Base-by-base conservation (phyloP, 2,329 filamentous ascomycete genomes). In the Phaeomoniella chlamydospora region DNA sequence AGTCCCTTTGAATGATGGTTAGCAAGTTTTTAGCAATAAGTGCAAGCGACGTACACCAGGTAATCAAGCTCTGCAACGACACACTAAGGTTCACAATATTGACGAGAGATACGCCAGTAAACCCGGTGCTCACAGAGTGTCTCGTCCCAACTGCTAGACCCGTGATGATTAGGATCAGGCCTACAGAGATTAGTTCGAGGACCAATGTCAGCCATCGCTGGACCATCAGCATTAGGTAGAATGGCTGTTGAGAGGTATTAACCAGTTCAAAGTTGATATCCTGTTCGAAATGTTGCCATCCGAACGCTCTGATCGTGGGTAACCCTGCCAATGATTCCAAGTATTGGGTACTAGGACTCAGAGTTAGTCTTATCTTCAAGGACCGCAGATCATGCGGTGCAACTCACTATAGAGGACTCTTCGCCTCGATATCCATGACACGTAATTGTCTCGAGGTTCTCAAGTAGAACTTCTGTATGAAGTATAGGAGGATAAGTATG, bases 221-320 rank as follows among this genome's bases (percentile, higher is more conserved):
- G 14, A 61, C 49, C 31, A 54, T 54, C 14, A 58, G 55, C 15
- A 62, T 47, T 2, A 63, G 52, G 42, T 62, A 63, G 45, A 55
- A 59, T 4, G 60, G 57, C 4, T 52, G 48, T 37, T 63, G 59
- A n/a, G 54, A 57, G 19, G 48, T 41, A 38, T 63, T 55, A 10
- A 63, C 47, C 14, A 56, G 41, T 4, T 43, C 32, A 1, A 56
- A 49, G 2, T 54, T 59, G 33, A 60, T 60, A 15, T 57, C 43
- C 1, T 54, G 47, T 14, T 61, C 50, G 3, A 50, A 48, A 4
- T 45, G 41, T n/a, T 55, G 52, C 64, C 64, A 68, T 1, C 57
- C 57, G 35, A 67, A 68, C 0, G 66, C 60, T 5, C 65, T 62
- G 17, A 72, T 61, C 0, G 66, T 69, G 1, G 56, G 42, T 0